Base-by-base conservation (phyloP, 768 basidiomycete species). In the Gyrodon lividus region DNA sequence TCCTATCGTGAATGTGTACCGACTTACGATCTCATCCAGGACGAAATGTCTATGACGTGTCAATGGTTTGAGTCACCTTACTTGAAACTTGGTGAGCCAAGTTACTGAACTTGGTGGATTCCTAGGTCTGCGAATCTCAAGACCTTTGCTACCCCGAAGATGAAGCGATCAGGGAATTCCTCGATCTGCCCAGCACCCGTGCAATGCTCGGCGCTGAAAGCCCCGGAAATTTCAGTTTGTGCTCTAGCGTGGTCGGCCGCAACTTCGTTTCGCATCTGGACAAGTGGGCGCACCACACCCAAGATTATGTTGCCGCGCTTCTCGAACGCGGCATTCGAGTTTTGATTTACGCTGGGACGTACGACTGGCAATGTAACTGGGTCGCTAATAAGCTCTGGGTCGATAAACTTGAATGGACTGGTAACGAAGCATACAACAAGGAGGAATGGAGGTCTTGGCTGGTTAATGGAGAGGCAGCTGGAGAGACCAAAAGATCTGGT, bases 381-480 rank as follows among this genome's bases (percentile, higher is more conserved):
- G 70, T 85, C 26, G 84, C 81, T 1, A 86, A 86, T 60, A 79
- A 83, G 64, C 67, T 71, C 19, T 86, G 82, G 84, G 77, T 81
- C 14, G 69, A 78, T 26, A 72, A 64, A 5, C 63, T 88, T 38
- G 76, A 84, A 26, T 89, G 86, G 87, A 77, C 74, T 22, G 80
- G 82, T 2, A 66, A 77, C 42, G 64, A 70, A 5, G 78, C 65
- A 13, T 87, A 82, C 67, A 67, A 58, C 0, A 57, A 57, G 17
- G 62, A 76, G 43, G 60, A 69, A 10, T 67, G 83, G 61, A 68
- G 71, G 40, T 72, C 80, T 9, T 89, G 86, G 86, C 59, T 59
- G 0, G 77, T 87, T 8, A 71, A 79, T 53, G 81, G 79, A 10
- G 58, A 73, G 48, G 66, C 66, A 38, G 87, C 77, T 0, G 87